Evolutionary conservation across 345 rosid genomes (phyloP).

Genomic region (Geranium brycei): DNA sequence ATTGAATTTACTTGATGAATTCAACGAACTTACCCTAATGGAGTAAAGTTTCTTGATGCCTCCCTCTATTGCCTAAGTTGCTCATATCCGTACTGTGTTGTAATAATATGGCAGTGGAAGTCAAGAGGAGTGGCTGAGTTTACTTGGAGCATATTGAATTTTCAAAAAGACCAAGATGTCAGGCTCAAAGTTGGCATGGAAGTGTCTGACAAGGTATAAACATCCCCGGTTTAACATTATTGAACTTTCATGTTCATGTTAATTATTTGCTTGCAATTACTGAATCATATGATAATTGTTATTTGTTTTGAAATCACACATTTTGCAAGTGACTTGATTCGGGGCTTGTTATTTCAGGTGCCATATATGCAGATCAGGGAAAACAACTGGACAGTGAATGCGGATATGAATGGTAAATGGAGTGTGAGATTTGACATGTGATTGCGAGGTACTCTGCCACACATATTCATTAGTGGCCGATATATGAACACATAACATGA

Average conservation of each 20-base stretch:
- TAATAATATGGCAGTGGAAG: conserved; percentile 40
- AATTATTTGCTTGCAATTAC: no score
- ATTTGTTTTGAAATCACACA: no score
- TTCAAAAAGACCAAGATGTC: conserved; percentile 67
- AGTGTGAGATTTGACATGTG: conserved; percentile 49
- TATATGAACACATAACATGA: no score
- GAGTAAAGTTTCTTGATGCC: no score
- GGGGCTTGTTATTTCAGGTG: conserved; percentile 46
- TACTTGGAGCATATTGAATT: conserved; percentile 55
- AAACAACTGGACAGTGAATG: conserved; percentile 82
- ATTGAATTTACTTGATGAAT: no score
- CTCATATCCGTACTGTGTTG: no score
- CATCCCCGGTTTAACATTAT: no score
- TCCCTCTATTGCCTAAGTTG: no score
- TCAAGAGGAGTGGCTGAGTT: conserved; percentile 75
- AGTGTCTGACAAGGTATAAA: conserved; percentile 52
- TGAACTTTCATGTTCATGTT: neutral
- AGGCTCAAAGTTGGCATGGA: conserved; percentile 77
- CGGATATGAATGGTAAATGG: conserved; percentile 74
- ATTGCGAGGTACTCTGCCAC: neutral
- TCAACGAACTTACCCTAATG: no score
- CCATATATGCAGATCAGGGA: conserved; percentile 83
- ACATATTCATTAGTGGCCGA: no score
- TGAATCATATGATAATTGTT: no score
- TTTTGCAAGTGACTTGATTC: no score